Evolutionary conservation across 345 rosid species (phyloP), one percentile per base, ranked within the genome.

Genomic region (Populus deltoides): DNA sequence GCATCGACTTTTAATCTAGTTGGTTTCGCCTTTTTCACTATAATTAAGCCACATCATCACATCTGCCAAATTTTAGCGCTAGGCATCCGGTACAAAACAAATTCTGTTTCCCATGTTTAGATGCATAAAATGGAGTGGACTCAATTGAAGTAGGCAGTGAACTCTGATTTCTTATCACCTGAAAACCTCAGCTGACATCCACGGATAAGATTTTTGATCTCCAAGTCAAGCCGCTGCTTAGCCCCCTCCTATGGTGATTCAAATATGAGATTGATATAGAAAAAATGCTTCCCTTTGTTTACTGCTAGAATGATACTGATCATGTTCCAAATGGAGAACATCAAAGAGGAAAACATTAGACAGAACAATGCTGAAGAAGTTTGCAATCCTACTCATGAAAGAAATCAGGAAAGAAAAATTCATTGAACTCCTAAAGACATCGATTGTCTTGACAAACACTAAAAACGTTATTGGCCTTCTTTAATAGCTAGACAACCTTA

Each of bases 1-100:
- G 36, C 36, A 33, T 33, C 36, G 6, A 33, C 36, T 33, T 33
- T 33, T 33, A 33, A 33, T 33, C 36, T 33, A 33, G 36, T 33
- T 33, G 36, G 36, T 33, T 33, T 33, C 41, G 8, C 41, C 41
- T 38, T 38, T 38, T 38, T 38, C 41, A 38, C 41, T 38, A 7
- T 38, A 38, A 38, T 33, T 33, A 33, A 33, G 36, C 36, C 0
- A 33, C 36, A 33, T 33, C 36, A 33, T 33, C 83, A 87, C 91
- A 91, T 90, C 87, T 89, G 85, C 81, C 73, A 82, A 74, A 82
- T 82, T 80, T 77, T 86, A 82, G 79, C 49, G 71, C 67, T 79
- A 49, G 78, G 74, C 68, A 70, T 75, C 89, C 84, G 86, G 77
- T 85, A 77, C 80, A 81, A 59, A 81, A 38, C 82, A 73, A 49